phyloP scores from a whole-genome alignment of 352 stramenopile species.

The Nothophytophthora sp. region DNA sequence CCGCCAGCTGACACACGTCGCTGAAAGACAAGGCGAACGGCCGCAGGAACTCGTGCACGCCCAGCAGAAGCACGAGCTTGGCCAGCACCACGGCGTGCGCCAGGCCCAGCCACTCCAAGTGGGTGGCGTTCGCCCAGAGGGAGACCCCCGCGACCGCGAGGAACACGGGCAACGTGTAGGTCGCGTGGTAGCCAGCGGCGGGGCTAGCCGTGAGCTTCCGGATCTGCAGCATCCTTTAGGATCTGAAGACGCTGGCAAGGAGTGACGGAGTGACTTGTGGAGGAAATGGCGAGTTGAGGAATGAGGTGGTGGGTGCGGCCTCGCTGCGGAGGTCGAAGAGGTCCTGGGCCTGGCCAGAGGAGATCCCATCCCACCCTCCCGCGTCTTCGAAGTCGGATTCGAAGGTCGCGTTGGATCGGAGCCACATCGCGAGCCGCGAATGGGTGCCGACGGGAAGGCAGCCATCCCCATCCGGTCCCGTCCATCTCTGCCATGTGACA shows the following conservation, averaged over 20 bases:
- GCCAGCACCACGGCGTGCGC: constrained; percentile 15
- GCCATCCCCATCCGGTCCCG: no score
- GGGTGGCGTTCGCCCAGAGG: constrained; percentile 28
- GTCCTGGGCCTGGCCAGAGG: no score
- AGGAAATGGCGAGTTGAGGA: constrained; percentile 9
- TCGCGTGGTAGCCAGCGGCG: constrained; percentile 11
- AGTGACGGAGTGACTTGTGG: no score
- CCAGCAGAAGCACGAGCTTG: constrained; percentile 23
- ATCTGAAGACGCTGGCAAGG: no score
- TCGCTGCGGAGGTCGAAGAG: no score
- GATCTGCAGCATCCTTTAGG: constrained; percentile 18
- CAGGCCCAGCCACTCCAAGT: constrained; percentile 25
- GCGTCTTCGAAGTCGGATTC: no score
- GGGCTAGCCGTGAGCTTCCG: constrained; percentile 9
- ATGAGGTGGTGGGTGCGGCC: constrained; percentile 2
- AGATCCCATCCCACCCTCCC: no score
- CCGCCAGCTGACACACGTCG: constrained; percentile 21
- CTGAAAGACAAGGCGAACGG: constrained; percentile 40
- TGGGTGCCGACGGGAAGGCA: no score
- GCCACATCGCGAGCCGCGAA: no score
- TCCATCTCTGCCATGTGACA: no score
- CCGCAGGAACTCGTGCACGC: constrained; percentile 38
- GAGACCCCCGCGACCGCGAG: constrained; percentile 7
- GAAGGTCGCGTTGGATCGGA: no score
- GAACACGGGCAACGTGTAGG: constrained; percentile 25